These are phyloP conservation scores for Tephrocybe sp. DNA, from an alignment of 768 basidiomycete species.

Conservation along the genomic window DNA sequence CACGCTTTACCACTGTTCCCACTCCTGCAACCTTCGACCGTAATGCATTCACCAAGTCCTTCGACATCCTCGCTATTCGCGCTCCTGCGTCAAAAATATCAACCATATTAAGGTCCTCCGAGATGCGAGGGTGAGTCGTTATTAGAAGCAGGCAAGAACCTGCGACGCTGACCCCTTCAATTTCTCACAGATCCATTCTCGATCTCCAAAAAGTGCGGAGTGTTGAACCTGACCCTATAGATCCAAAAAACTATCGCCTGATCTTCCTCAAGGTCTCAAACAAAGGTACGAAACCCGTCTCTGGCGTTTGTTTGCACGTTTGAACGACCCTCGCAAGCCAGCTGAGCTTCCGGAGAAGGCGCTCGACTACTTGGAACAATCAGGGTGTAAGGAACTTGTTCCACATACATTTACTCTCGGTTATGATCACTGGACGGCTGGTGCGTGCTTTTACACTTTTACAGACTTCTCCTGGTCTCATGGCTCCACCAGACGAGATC, in stretches of 20 bases:
- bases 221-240: slow-evolving; percentile 50
- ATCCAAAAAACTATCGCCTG: slow-evolving; percentile 52
- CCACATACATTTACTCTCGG: slow-evolving; percentile 61
- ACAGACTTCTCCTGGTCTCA: not conserved
- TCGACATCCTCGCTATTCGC: slow-evolving; percentile 68
- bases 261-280: slow-evolving; percentile 61
- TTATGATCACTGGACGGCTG: slow-evolving; percentile 88
- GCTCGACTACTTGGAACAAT: slow-evolving; percentile 54
- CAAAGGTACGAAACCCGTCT: slow-evolving; percentile 47
- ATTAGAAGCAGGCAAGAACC: not conserved
- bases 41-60: slow-evolving; percentile 56
- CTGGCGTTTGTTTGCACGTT: slow-evolving; percentile 4
- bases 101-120: slow-evolving; percentile 50
- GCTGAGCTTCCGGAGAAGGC: slow-evolving; percentile 63
- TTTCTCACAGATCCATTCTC: slow-evolving; percentile 49
- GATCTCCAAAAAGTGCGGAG: slow-evolving; percentile 67
- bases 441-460: slow-evolving; percentile 34
- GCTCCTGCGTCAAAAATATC: slow-evolving; percentile 57
- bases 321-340: slow-evolving; percentile 43
- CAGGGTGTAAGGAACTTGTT: slow-evolving; percentile 44
- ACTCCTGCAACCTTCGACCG: slow-evolving; percentile 52
- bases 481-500: slow-evolving; percentile 78
- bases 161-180: not conserved
- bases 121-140: slow-evolving; percentile 58
- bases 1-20: slow-evolving; percentile 47